Evolutionary conservation across 2,329 filamentous ascomycete genomes (phyloP).

Genomic region (Aspergillus clavatus): DNA sequence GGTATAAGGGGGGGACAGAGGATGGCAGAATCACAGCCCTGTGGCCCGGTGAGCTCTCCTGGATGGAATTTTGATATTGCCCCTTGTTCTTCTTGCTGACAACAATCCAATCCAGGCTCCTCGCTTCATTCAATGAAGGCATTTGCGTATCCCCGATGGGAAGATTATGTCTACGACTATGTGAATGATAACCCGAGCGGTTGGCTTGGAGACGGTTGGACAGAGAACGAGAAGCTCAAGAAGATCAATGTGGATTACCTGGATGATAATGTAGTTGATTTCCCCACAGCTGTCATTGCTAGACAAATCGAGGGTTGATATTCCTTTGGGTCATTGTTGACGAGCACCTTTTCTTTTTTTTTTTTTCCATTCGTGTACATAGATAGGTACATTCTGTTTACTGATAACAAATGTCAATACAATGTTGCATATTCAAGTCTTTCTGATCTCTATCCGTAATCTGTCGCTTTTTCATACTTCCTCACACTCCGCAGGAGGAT

Average conservation of each 20-base stretch:
- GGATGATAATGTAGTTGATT: conserved; percentile 34
- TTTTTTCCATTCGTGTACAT: too few relatives aligned
- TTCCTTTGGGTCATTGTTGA: too few relatives aligned
- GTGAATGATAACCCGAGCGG: conserved; percentile 27
- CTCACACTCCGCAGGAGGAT: too few relatives aligned
- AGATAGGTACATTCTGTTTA: too few relatives aligned
- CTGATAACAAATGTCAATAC: too few relatives aligned
- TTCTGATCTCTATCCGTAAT: too few relatives aligned
- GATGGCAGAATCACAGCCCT: conserved; percentile 29
- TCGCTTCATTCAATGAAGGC: conserved; percentile 36
- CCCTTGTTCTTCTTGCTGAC: conserved; percentile 3
- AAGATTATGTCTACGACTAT: conserved; percentile 38
- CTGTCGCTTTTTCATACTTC: too few relatives aligned
- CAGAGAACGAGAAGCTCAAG: conserved; percentile 28
- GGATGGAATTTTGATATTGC: not conserved
- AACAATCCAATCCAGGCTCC: conserved; percentile 23
- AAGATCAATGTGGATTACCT: conserved; percentile 32
- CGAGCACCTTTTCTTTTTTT: too few relatives aligned
- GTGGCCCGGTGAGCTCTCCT: conserved; percentile 29
- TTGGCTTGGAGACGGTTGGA: conserved; percentile 36
- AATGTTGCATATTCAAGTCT: too few relatives aligned
- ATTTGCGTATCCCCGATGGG: conserved; percentile 34
- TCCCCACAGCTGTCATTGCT: conserved; percentile 18
- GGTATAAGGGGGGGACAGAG: conserved; percentile 35
- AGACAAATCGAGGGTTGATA: too few relatives aligned